A percentile compares a stretch with the other conserved stretches of the same genome.
Evolutionary conservation across 441 rosid species (phyloP).

Genomic region (Pelargonium cotyledonis): DNA sequence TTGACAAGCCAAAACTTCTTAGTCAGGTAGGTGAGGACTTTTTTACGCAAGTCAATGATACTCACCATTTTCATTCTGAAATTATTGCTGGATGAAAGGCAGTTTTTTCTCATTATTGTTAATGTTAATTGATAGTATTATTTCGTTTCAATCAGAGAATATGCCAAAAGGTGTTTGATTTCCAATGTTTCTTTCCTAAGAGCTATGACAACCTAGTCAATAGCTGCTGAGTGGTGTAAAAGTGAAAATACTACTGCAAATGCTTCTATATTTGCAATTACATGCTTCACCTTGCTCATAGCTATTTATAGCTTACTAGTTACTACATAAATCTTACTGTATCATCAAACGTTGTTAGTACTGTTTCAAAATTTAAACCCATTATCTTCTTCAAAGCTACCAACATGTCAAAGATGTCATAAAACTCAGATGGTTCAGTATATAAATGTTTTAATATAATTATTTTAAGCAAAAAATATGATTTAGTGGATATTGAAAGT

Average conservation of each 20-base stretch:
- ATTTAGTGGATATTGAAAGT: not conserved
- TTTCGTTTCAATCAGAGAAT: not conserved
- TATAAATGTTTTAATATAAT: not conserved
- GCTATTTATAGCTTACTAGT: not conserved
- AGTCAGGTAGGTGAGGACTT: constrained; percentile 58
- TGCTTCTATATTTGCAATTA: not conserved
- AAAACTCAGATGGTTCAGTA: not conserved
- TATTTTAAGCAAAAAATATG: not conserved
- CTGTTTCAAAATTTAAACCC: not conserved
- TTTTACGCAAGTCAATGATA: constrained; percentile 1
- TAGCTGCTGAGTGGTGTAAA: not conserved
- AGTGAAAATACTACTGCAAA: not conserved
- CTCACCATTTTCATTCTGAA: not conserved
- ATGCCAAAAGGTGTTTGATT: not conserved
- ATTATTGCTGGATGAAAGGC: not conserved
- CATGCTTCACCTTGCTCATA: not conserved
- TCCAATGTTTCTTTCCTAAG: not conserved
- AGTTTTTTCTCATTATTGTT: not conserved
- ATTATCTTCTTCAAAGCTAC: not conserved
- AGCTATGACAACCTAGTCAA: not conserved
- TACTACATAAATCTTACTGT: not conserved
- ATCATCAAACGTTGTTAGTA: not conserved
- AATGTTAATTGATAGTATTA: not conserved
- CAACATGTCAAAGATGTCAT: not conserved
- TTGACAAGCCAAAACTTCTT: constrained; percentile 88